These are phyloP conservation scores for Ascochyta fabae DNA, from an alignment of 2,329 filamentous ascomycete genomes.

Conservation along the genomic window DNA sequence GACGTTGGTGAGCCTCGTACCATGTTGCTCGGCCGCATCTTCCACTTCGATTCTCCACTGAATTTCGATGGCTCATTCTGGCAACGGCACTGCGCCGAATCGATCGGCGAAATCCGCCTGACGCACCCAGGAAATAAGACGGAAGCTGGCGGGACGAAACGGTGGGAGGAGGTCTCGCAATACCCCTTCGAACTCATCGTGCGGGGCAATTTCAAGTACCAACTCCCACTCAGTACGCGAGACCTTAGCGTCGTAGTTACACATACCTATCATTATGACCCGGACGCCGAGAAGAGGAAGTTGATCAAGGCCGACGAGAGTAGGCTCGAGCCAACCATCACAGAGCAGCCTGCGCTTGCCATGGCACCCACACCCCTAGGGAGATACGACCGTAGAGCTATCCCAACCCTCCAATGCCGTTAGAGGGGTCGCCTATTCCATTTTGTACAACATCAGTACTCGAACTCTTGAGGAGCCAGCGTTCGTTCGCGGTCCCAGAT, in stretches of 20 bases:
- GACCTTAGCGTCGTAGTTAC: slow-evolving; percentile 60
- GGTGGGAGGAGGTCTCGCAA: slow-evolving; percentile 89
- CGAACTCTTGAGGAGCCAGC: slow-evolving; percentile 22
- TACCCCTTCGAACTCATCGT: slow-evolving; percentile 94
- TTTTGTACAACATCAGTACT: slow-evolving; percentile 29
- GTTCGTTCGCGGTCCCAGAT: slow-evolving; percentile 19
- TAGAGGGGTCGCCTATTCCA: slow-evolving; percentile 21
- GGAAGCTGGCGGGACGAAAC: slow-evolving; percentile 76
- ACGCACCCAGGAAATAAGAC: slow-evolving; percentile 86
- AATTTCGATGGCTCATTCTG: slow-evolving; percentile 91
- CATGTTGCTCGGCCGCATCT: slow-evolving; percentile 89
- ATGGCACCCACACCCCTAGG: slow-evolving; percentile 36
- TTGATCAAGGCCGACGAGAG: slow-evolving; percentile 19
- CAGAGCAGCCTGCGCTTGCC: slow-evolving; percentile 10
- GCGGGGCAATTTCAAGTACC: slow-evolving; percentile 87
- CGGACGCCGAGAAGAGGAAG: slow-evolving; percentile 45
- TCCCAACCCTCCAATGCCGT: slow-evolving; percentile 18
- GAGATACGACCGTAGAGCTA: slow-evolving; percentile 39
- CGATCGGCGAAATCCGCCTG: slow-evolving; percentile 83
- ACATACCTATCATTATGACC: slow-evolving; percentile 47
- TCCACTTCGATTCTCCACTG: slow-evolving; percentile 84
- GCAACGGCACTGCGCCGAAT: slow-evolving; percentile 72
- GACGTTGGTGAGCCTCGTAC: slow-evolving; percentile 72
- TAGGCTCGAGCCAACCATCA: slow-evolving; percentile 16
- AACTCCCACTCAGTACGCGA: slow-evolving; percentile 64